Percentiles rank a stretch among this genome's conserved stretches.
phyloP scores from a whole-genome alignment of 352 stramenopile species.

The Phytophthora cactorum region DNA sequence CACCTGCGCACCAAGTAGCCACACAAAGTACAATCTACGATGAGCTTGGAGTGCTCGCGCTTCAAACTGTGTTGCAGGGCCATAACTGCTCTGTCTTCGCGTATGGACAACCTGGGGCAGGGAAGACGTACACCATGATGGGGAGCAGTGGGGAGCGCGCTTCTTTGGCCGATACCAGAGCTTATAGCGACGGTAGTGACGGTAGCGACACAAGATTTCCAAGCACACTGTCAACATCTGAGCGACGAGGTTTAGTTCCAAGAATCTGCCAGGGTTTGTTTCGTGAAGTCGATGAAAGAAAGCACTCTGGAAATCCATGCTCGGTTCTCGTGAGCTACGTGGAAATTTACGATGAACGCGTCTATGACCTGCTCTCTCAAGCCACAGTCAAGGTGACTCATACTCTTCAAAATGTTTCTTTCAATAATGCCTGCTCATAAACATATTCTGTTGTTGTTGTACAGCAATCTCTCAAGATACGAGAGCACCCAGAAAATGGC shows the following conservation, averaged over 20 bases:
- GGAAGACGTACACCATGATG: slow-evolving; percentile 83
- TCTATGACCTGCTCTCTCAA: slow-evolving; percentile 69
- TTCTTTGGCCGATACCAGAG: slow-evolving; percentile 5
- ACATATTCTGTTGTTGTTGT: slow-evolving; percentile 7
- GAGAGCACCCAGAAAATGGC: slow-evolving; percentile 75
- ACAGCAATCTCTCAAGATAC: slow-evolving; percentile 70
- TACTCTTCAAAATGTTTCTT: background rate
- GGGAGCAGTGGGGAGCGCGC: slow-evolving; percentile 25
- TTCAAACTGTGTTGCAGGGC: slow-evolving; percentile 62
- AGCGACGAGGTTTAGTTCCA: slow-evolving; percentile 55
- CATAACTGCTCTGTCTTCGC: slow-evolving; percentile 83
- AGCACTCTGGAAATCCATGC: slow-evolving; percentile 18
- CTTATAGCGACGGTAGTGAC: slow-evolving; percentile 1
- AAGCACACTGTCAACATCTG: background rate
- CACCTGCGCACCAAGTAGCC: slow-evolving; percentile 35
- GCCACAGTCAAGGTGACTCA: slow-evolving; percentile 34
- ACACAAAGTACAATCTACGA: slow-evolving; percentile 68
- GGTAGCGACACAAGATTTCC: background rate
- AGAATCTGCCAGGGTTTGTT: slow-evolving; percentile 71
- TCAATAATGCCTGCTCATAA: background rate
- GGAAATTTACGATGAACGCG: slow-evolving; percentile 83
- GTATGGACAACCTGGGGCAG: slow-evolving; percentile 73
- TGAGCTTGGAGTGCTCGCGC: slow-evolving; percentile 55
- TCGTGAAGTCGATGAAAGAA: slow-evolving; percentile 47
- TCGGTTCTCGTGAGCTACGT: slow-evolving; percentile 76